These are phyloP conservation scores for Curvularia verruculosa DNA, from an alignment of 2,329 filamentous ascomycete genomes.

Conservation along the genomic window DNA sequence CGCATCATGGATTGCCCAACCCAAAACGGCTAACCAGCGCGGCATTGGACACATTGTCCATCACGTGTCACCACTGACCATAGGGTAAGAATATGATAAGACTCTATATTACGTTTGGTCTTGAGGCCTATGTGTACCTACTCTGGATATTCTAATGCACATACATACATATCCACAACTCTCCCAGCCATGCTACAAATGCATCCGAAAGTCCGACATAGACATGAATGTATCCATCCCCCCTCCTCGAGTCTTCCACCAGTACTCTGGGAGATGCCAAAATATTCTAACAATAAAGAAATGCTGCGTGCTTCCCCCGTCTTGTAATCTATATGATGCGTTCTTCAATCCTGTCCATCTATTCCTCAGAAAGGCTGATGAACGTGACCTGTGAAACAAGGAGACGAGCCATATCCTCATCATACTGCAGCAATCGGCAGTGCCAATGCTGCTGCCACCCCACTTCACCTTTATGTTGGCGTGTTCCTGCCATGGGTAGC, in stretches of 20 bases:
- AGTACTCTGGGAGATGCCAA: neutral
- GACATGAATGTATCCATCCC: neutral
- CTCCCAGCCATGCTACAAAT: constrained; percentile 1
- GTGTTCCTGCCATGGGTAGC: constrained; percentile 51
- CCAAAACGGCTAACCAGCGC: neutral
- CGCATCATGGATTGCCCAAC: neutral
- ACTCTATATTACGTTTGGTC: neutral
- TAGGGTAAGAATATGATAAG: neutral
- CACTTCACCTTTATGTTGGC: constrained; percentile 33
- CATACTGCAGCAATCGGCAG: neutral
- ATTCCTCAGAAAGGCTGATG: neutral
- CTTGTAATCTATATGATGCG: neutral
- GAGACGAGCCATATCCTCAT: neutral
- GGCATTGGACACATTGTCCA: neutral
- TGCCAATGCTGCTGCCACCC: neutral
- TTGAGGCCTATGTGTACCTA: neutral
- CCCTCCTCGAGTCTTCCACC: neutral
- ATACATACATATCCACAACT: neutral
- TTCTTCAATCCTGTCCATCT: neutral
- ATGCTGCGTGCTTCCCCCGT: neutral
- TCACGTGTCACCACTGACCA: neutral
- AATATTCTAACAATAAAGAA: neutral
- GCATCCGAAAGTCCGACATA: neutral
- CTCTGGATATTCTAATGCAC: neutral
- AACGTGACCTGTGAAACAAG: neutral